A percentile compares a stretch with the other conserved stretches of the same genome.
phyloP scores from a whole-genome alignment of 306 rosid genomes.

The Pyrus betulifolia region DNA sequence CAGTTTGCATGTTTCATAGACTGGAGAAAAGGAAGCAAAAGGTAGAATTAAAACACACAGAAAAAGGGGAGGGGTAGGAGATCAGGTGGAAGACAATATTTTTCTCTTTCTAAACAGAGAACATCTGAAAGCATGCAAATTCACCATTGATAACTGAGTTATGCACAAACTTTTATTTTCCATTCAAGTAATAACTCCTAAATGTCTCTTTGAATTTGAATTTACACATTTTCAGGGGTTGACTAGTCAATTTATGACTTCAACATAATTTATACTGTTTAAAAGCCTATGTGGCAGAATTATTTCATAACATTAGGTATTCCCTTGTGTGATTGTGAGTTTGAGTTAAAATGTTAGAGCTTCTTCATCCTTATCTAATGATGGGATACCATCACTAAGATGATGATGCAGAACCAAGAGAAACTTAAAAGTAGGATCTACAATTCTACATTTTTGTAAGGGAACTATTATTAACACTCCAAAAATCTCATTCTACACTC shows the following conservation, averaged over 20 bases:
- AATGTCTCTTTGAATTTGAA: not conserved
- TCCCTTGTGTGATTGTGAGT: not conserved
- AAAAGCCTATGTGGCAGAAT: not conserved
- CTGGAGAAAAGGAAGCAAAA: slow-evolving; percentile 37
- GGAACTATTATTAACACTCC: not conserved
- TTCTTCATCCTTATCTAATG: not conserved
- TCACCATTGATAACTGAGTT: not conserved
- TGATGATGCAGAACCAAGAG: not conserved
- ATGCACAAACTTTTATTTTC: not conserved
- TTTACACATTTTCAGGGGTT: not conserved
- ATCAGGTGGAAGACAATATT: not conserved
- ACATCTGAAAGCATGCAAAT: not conserved
- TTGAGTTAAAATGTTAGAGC: not conserved
- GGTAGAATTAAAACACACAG: not conserved
- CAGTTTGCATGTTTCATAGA: slow-evolving; percentile 93
- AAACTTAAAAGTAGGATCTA: not conserved
- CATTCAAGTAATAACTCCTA: not conserved
- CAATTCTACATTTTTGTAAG: not conserved
- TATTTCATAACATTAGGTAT: not conserved
- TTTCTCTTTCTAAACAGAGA: not conserved
- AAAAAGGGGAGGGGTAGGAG: slow-evolving; percentile 6
- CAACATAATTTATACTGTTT: not conserved
- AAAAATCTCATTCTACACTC: too few relatives aligned
- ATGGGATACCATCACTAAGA: not conserved
- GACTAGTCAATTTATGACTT: not conserved